These are phyloP conservation scores for Pyronema omphalodes DNA, from an alignment of 495 filamentous ascomycete genomes.

Conservation along the genomic window DNA sequence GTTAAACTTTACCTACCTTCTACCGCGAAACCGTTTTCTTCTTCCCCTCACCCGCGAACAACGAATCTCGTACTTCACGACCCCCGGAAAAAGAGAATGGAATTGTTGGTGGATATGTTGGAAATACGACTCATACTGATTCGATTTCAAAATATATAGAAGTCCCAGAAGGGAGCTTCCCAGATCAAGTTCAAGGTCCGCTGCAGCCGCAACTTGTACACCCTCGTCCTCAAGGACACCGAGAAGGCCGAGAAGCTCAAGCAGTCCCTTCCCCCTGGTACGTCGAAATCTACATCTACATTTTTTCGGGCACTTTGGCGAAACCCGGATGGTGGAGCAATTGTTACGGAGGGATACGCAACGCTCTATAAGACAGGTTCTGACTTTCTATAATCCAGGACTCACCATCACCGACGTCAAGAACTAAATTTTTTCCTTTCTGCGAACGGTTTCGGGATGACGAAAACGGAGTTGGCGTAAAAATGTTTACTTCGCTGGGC, in stretches of 20 bases:
- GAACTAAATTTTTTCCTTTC: constrained; percentile 10
- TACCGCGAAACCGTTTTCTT: background rate
- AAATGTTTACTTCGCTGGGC: background rate
- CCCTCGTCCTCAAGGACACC: constrained; percentile 86
- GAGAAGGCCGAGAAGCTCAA: constrained; percentile 99
- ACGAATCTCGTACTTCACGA: background rate
- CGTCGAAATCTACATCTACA: constrained; percentile 16
- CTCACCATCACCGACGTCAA: constrained; percentile 55
- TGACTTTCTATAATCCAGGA: constrained; percentile 27
- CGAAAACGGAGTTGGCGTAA: background rate
- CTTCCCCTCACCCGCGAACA: background rate
- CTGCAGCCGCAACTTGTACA: constrained; percentile 86
- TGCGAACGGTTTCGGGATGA: background rate
- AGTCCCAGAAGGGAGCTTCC: constrained; percentile 71
- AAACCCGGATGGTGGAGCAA: too few species aligned
- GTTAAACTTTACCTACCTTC: background rate
- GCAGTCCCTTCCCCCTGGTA: constrained; percentile 93
- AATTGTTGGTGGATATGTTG: constrained; percentile 26
- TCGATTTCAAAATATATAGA: constrained; percentile 34
- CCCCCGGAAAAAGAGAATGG: constrained; percentile 4
- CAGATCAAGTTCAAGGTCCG: constrained; percentile 99
- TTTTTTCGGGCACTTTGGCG: background rate
- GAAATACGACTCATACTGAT: constrained; percentile 1
- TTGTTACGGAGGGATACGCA: too few species aligned
- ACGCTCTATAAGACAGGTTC: too few species aligned